Evolutionary conservation across 192 early-diverging fungal species (phyloP).

Genomic region (Podila verticillata): DNA sequence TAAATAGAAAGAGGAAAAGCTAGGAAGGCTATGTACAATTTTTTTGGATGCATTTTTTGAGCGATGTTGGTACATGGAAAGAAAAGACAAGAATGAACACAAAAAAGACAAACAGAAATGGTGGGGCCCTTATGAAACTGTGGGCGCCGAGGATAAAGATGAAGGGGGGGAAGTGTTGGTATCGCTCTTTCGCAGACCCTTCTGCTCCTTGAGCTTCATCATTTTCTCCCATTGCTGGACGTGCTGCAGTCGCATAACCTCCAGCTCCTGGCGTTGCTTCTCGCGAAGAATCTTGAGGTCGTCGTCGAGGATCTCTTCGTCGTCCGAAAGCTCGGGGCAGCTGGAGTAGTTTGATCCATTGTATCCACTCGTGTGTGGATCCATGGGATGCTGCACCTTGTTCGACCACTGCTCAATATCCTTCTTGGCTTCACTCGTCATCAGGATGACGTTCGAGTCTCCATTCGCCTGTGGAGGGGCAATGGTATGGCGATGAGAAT

Average conservation of each 20-base stretch:
- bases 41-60: constrained; percentile 4
- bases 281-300: constrained; percentile 40
- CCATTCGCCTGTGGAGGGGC: background rate
- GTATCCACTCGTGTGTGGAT: constrained; percentile 9
- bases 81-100: constrained; percentile 1
- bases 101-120: background rate
- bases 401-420: constrained; percentile 17
- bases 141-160: background rate
- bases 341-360: constrained; percentile 50
- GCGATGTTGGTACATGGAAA: background rate
- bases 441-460: background rate
- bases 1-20: background rate
- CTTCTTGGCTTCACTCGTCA: constrained; percentile 23
- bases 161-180: constrained; percentile 7
- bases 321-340: constrained; percentile 42
- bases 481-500: constrained; percentile 10
- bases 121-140: background rate
- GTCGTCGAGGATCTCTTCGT: constrained; percentile 40
- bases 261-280: constrained; percentile 38
- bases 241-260: constrained; percentile 38
- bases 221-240: constrained; percentile 45
- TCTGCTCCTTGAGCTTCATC: constrained; percentile 50
- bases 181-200: constrained; percentile 35
- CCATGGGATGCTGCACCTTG: background rate
- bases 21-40: background rate